Base-by-base conservation (phyloP, 345 rosid genomes). In the Corymbia maculata region DNA sequence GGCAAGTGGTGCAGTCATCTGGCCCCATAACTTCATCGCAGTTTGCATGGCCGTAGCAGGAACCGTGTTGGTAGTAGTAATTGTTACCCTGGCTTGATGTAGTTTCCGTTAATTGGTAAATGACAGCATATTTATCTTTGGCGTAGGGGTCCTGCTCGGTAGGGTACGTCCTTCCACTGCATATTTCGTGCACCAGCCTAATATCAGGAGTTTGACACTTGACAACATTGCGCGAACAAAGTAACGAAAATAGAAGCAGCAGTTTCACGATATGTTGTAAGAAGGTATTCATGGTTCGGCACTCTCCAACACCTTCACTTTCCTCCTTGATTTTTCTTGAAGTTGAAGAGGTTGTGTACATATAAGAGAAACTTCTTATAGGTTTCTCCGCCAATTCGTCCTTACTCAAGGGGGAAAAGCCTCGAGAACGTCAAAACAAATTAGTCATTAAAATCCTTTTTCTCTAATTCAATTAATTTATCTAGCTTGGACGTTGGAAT, bases 21-120 rank as follows among this genome's bases (percentile, higher is more conserved):
- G 30, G 6, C 0, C 13, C 3, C 4, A 2, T 7, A 26, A 4
- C 4, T 26, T 5, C 30, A 14, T 4, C 2, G 66, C 66, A 59
- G 5, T 5, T 7, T 59, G 0, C 66, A 10, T 59, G 66, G 66
- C 66, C 14, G 14, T 59, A 59, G 30, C 30, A 59, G 7, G n/a
- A 59, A 59, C n/a, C 30, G 12, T 59, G 66, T 26, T 59, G 66
- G n/a, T 26, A 26, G 30, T 59, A 59, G 66, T 28, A n/a, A 61
- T 3, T 28, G 68, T 61, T 26, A 52, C 55, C 55, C 17, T 17
- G 55, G 55, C 55, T 52, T 52, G 55, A 52, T 16, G 3, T 52
- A 52, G 17, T 21, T 52, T 3, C 55, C 55, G 55, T 52, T 52
- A 6, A 6, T 52, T 52, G 55, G 22, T 52, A 52, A 6, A 52